Evolutionary conservation across 106 monocot species (phyloP), one percentile per base, ranked within the genome.

Genomic region (Acorus gramineus): DNA sequence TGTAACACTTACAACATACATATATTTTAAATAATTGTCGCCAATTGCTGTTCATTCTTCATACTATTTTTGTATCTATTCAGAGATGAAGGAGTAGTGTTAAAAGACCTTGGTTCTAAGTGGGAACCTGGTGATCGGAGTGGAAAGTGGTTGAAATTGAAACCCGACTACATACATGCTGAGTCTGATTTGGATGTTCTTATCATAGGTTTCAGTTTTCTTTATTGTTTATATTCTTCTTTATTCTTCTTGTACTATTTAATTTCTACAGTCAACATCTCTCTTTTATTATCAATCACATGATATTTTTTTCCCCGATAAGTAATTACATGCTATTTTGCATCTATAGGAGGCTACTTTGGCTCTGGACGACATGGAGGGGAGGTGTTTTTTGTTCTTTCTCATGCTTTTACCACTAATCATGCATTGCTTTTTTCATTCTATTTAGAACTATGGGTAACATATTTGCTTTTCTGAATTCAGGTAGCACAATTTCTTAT

Each of bases 401-500:
- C 43, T 68, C 47, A 52, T 42, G 2, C 55, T 11, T 11, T 65
- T 71, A 4, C 47, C 6, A 8, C 11, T 14, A 2, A 56, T n/a
- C 14, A 50, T 8, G 4, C 56, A n/a, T 7, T 49, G 6, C 69
- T 76, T 6, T 56, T 46, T 69, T 68, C 48, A 44, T 28, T 28
- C 28, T 28, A 28, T 52, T 62, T 47, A 51, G 51, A 5, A 11
- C 49, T 62, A 67, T 5, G 28, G 42, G 4, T 53, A 28, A 6
- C 3, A 61, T 66, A 0, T 6, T 63, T 60, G 45, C 46, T 60
- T 67, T 47, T 54, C 8, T 28, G 49, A 49, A 66, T 59, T 58
- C 79, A 98, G 98, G 98, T 98, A n/a, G 85, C 98, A 56, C 98
- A 98, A 69, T 98, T 98, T 78, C 79, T 98, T 60, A 62, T 91